phyloP scores from a whole-genome alignment of 352 stramenopile genomes.

The Plasmopara viticola region DNA sequence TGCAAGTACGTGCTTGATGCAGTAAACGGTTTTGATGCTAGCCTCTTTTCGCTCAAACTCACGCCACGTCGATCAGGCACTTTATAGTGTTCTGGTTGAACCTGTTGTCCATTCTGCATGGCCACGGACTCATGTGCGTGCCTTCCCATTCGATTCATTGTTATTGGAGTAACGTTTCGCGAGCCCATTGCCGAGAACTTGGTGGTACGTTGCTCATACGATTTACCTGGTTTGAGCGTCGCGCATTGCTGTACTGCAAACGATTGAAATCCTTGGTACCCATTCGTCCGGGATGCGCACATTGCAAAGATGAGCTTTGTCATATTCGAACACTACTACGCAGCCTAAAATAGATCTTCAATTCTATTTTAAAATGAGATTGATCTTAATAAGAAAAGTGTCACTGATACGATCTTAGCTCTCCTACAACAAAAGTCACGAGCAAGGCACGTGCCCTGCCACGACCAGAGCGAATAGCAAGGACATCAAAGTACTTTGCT shows the following conservation, averaged over 20 bases:
- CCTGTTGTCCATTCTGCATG: constrained; percentile 9
- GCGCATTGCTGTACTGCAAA: constrained; percentile 59
- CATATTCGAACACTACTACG: no score
- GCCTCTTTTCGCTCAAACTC: constrained; percentile 34
- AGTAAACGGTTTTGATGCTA: constrained; percentile 46
- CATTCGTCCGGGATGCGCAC: constrained; percentile 45
- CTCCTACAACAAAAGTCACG: no score
- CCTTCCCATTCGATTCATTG: no score
- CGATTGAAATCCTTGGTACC: constrained; percentile 77
- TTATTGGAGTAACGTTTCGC: no score
- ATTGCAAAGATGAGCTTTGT: constrained; percentile 11
- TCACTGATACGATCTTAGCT: no score
- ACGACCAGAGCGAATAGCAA: no score
- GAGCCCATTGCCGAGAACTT: constrained; percentile 78
- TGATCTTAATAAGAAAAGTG: no score
- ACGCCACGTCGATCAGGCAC: constrained; percentile 54
- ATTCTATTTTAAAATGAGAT: no score
- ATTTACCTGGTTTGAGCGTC: constrained; percentile 73
- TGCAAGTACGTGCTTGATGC: constrained; percentile 53
- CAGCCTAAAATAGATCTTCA: constrained; percentile 12
- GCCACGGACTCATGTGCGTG: no score
- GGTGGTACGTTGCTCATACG: constrained; percentile 49
- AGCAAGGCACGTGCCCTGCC: no score
- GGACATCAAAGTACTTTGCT: no score
- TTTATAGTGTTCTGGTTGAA: constrained; percentile 54